Percentiles rank a stretch among this genome's conserved stretches.
Conservation (phyloP, 2,329 filamentous ascomycete genomes). For the Achaetomium macrosporum region DNA sequence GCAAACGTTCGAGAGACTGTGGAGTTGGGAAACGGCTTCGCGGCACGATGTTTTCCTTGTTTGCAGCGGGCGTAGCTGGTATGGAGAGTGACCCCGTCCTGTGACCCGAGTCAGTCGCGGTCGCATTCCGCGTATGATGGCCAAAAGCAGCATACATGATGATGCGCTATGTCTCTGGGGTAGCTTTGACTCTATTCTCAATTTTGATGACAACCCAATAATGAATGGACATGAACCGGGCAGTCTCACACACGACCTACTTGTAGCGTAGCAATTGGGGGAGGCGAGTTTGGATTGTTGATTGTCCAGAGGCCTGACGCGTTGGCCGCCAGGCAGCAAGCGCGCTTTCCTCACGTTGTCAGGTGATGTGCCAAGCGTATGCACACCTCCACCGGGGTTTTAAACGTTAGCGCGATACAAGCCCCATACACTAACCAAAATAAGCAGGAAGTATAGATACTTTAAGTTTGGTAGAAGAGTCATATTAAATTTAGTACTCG, state of each 20-base stretch:
- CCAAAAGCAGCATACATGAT: conserved; percentile 6
- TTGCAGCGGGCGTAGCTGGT: conserved; percentile 29
- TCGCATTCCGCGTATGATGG: background rate
- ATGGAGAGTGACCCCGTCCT: conserved; percentile 20
- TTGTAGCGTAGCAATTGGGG: background rate
- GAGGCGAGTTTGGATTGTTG: conserved; percentile 11
- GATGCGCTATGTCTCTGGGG: background rate
- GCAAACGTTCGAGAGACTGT: conserved; percentile 63
- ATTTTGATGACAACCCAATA: background rate
- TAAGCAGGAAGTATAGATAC: background rate
- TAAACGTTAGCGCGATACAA: too few relatives aligned
- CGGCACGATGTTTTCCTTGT: conserved; percentile 42
- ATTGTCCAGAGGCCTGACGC: conserved; percentile 14
- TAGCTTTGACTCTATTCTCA: background rate
- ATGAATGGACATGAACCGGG: background rate
- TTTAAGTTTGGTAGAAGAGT: too few relatives aligned
- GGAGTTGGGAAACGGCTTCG: conserved; percentile 43
- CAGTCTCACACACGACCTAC: background rate
- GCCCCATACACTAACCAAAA: too few relatives aligned
- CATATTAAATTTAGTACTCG: too few relatives aligned
- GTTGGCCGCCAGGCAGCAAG: conserved; percentile 11
- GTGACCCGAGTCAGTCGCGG: background rate
- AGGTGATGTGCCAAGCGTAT: conserved; percentile 12
- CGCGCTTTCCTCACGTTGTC: conserved; percentile 19
- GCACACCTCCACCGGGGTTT: too few relatives aligned